Evolutionary conservation across 169 alveolate species (phyloP), one percentile per base, ranked within the genome.

Genomic region (Theileria annulata): DNA sequence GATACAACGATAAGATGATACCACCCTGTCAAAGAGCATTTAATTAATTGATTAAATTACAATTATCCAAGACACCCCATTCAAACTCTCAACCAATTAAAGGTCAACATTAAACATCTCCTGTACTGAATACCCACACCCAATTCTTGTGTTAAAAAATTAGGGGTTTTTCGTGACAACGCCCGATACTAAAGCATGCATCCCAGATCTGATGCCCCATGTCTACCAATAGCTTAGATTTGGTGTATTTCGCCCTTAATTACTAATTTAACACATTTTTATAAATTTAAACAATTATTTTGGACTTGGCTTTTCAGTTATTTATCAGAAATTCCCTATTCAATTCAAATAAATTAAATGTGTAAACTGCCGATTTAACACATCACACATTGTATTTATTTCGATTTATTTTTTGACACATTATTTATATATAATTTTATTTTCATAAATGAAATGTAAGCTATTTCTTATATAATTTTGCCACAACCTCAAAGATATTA

Each of bases 141-240:
- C 66, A 25, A 56, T 56, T 56, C 33, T 56, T 21, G 66, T 56
- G 28, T 10, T 21, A 56, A 56, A 56, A 25, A 19, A 56, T 56
- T 25, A 25, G 35, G 28, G 66, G 31, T 56, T 56, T 21, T 25
- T 19, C 13, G 31, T 56, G 28, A 42, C 33, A 21, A 56, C 71
- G 71, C 71, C 71, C 71, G 37, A 62, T 62, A 62, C 71, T 19
- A 15, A 42, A 62, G 25, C 71, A 62, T 62, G 71, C 71, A 62
- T 62, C 71, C 51, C 4, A 62, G 23, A 62, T 58, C 42, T 28
- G 49, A 62, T 25, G 71, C 71, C 71, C 71, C 71, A 62, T 62
- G 71, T 62, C 71, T 62, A 62, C 17, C 13, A 42, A 8, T 10
- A 8, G 51, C 51, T 8, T 42, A 3, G 51, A 25, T 58, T 28